These are phyloP conservation scores for Zymoseptoria ardabiliae DNA, from an alignment of 2,329 filamentous ascomycete genomes.

Conservation along the genomic window DNA sequence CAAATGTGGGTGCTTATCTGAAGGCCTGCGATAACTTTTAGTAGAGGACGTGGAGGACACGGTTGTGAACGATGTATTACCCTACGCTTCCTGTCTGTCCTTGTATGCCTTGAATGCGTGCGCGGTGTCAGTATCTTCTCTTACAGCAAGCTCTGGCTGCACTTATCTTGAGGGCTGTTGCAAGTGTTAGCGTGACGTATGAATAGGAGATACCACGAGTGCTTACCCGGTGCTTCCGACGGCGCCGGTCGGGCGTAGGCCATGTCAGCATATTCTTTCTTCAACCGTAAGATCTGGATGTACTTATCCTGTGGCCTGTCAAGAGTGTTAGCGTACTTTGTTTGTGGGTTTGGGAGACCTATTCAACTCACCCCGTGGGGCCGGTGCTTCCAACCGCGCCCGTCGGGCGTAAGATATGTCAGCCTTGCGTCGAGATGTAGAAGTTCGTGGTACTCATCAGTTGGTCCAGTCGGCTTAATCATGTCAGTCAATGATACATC, in stretches of 20 bases:
- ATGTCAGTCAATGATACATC: background rate
- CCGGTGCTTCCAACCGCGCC: constrained; percentile 6
- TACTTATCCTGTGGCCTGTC: background rate
- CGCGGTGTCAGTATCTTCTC: background rate
- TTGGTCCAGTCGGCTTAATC: constrained; percentile 4
- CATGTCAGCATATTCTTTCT: background rate
- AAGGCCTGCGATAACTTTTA: background rate
- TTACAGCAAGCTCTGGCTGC: background rate
- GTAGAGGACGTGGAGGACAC: background rate
- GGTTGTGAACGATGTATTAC: background rate
- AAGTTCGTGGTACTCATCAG: constrained; percentile 3
- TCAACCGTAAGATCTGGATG: background rate
- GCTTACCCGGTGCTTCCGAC: constrained; percentile 1
- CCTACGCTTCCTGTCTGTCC: background rate
- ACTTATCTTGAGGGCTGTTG: background rate
- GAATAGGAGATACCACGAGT: no score
- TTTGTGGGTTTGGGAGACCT: no score
- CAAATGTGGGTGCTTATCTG: background rate
- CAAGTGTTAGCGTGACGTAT: background rate
- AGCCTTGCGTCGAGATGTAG: constrained; percentile 4
- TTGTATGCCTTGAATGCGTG: background rate
- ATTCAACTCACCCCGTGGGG: constrained; percentile 1
- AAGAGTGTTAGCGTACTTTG: constrained; percentile 3
- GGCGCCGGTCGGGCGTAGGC: constrained; percentile 2
- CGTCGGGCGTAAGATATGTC: background rate